Evolutionary conservation across 2,329 filamentous ascomycete species (phyloP).

Genomic region (Aspergillus vadensis): DNA sequence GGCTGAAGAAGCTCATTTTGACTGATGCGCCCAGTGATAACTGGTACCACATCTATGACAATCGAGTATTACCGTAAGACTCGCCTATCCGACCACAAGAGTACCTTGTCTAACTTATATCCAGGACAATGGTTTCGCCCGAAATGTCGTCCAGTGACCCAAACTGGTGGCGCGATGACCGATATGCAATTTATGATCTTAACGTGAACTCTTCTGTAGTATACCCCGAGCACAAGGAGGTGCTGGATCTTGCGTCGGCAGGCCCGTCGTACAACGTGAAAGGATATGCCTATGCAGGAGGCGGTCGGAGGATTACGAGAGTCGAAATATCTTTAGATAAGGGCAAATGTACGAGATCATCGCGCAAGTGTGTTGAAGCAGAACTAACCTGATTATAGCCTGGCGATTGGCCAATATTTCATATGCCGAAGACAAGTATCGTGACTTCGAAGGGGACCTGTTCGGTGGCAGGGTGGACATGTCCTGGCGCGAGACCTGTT

Average conservation of each 20-base stretch:
- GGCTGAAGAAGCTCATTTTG: conserved; percentile 79
- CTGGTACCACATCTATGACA: conserved; percentile 96
- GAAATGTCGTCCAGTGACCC: conserved; percentile 74
- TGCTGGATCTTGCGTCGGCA: conserved; percentile 53
- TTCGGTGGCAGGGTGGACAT: conserved; percentile 79
- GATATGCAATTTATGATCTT: conserved; percentile 90
- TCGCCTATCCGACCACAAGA: neutral
- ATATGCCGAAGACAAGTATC: conserved; percentile 85
- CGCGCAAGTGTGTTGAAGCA: neutral
- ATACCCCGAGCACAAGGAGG: conserved; percentile 77
- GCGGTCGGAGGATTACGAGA: conserved; percentile 78
- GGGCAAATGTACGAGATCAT: conserved; percentile 58
- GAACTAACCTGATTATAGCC: conserved; percentile 35
- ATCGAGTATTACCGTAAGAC: conserved; percentile 73
- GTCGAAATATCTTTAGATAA: conserved; percentile 83
- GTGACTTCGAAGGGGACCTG: conserved; percentile 63
- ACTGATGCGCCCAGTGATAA: conserved; percentile 81
- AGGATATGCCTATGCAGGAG: conserved; percentile 88
- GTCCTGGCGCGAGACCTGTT: conserved; percentile 76
- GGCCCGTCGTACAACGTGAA: conserved; percentile 63
- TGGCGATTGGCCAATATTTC: conserved; percentile 77
- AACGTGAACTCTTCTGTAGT: conserved; percentile 83
- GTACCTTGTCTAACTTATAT: conserved; percentile 8
- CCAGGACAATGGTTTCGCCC: conserved; percentile 73
- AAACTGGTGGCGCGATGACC: conserved; percentile 82